phyloP scores from a whole-genome alignment of 2,329 filamentous ascomycete species.

The Cladophialophora exuberans region DNA sequence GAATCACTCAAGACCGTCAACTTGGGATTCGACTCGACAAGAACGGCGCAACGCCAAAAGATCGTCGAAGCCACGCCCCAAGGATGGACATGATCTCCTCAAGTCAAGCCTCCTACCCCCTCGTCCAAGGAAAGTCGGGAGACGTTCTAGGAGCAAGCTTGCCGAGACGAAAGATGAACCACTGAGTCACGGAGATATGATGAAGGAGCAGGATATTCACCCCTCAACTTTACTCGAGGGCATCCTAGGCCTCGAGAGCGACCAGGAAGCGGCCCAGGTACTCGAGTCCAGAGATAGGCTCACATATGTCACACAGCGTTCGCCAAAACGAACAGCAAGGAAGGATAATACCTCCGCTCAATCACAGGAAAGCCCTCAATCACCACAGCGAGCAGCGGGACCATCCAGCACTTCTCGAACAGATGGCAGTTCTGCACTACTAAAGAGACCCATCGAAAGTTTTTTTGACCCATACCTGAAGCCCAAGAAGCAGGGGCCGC shows the following conservation, averaged over 20 bases:
- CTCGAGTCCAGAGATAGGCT: not conserved
- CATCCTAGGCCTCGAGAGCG: too few relatives aligned
- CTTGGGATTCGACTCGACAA: constrained; percentile 7
- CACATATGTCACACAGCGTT: constrained; percentile 14
- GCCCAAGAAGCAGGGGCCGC: not conserved
- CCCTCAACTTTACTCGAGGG: too few relatives aligned
- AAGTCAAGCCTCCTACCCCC: not conserved
- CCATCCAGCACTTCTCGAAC: too few relatives aligned
- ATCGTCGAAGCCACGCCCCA: not conserved
- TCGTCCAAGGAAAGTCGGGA: too few relatives aligned
- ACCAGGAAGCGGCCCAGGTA: not conserved
- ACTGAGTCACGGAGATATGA: too few relatives aligned
- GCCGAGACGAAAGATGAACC: too few relatives aligned
- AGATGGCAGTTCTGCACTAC: not conserved
- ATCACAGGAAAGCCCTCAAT: too few relatives aligned
- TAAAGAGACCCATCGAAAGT: constrained; percentile 19
- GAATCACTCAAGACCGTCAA: constrained; percentile 20
- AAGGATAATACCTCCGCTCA: too few relatives aligned
- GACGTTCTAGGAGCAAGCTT: too few relatives aligned
- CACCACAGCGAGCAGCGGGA: too few relatives aligned
- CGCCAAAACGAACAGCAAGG: constrained; percentile 3
- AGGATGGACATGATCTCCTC: not conserved
- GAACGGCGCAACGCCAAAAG: constrained; percentile 1
- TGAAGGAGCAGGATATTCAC: too few relatives aligned
- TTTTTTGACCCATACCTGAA: constrained; percentile 23